Percentiles rank a stretch among this genome's conserved stretches.
Conservation (phyloP, 352 stramenopile species). For the Phytophthora hybrid region DNA sequence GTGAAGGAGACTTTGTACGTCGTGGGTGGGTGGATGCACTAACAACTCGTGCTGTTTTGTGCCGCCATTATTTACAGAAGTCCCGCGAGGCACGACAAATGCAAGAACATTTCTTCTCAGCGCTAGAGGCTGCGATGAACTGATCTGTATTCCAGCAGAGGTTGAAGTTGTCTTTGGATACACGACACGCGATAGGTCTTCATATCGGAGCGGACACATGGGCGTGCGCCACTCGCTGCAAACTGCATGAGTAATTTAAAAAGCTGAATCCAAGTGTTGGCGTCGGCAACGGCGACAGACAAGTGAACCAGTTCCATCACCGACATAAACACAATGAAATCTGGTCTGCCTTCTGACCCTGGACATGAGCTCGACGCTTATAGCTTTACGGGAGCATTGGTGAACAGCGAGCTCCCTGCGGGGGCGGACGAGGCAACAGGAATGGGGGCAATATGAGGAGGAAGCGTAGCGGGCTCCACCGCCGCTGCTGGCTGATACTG, state of each 20-base stretch:
- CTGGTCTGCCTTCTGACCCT: slow-evolving; percentile 11
- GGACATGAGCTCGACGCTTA: slow-evolving; percentile 21
- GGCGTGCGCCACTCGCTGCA: neutral
- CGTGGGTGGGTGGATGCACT: neutral
- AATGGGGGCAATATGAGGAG: slow-evolving; percentile 7
- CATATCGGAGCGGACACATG: neutral
- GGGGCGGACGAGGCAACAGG: slow-evolving; percentile 29
- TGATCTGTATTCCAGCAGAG: slow-evolving; percentile 9
- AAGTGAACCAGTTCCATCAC: slow-evolving; percentile 12
- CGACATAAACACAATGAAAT: neutral
- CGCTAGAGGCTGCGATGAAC: slow-evolving; percentile 58
- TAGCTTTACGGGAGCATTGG: slow-evolving; percentile 56
- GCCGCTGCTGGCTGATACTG: slow-evolving; percentile 4
- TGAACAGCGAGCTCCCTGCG: slow-evolving; percentile 34
- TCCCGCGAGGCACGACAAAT: slow-evolving; percentile 56
- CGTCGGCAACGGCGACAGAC: neutral
- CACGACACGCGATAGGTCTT: neutral
- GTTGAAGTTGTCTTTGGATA: neutral
- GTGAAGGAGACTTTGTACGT: neutral
- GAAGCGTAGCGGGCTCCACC: neutral
- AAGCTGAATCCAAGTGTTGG: slow-evolving; percentile 29
- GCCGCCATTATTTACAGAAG: slow-evolving; percentile 40
- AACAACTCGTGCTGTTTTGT: slow-evolving; percentile 9
- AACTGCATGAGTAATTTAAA: slow-evolving; percentile 45
- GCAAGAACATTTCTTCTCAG: slow-evolving; percentile 74